phyloP scores from a whole-genome alignment of 805 yeast genomes.

The Jamesozyma rosinii region DNA sequence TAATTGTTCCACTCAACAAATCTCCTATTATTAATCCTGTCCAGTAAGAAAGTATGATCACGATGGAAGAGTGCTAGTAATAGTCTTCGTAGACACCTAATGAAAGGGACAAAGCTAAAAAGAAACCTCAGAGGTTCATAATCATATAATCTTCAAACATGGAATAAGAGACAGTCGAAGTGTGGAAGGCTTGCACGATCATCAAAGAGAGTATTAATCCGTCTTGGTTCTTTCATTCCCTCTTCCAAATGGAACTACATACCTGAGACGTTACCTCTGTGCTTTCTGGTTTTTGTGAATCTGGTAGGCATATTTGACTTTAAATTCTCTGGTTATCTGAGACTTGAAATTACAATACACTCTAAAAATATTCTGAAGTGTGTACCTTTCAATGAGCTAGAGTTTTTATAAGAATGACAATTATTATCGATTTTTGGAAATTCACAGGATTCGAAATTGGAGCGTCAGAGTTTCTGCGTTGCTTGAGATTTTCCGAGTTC shows the following conservation, averaged over 20 bases:
- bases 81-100: not conserved
- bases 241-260: slow-evolving; percentile 42
- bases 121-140: not conserved
- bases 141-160: not conserved
- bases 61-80: slow-evolving; percentile 7
- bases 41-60: not conserved
- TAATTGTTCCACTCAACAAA: not conserved
- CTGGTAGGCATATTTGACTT: slow-evolving; percentile 85
- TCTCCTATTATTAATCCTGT: not conserved
- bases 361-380: too few relatives aligned
- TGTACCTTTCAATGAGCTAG: not conserved
- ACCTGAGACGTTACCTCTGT: slow-evolving; percentile 99
- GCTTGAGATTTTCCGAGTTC: not conserved
- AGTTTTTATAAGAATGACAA: not conserved
- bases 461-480: not conserved
- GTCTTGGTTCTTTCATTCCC: slow-evolving; percentile 37
- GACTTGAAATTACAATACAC: too few relatives aligned
- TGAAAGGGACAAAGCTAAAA: not conserved
- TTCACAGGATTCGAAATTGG: not conserved
- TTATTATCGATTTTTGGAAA: not conserved
- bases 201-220: slow-evolving; percentile 18
- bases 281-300: slow-evolving; percentile 98
- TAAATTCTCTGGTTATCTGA: slow-evolving; percentile 3
- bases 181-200: not conserved
- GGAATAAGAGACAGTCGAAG: not conserved